Conservation (phyloP, 164 flowering plant species). For the Chimonanthus praecox region DNA sequence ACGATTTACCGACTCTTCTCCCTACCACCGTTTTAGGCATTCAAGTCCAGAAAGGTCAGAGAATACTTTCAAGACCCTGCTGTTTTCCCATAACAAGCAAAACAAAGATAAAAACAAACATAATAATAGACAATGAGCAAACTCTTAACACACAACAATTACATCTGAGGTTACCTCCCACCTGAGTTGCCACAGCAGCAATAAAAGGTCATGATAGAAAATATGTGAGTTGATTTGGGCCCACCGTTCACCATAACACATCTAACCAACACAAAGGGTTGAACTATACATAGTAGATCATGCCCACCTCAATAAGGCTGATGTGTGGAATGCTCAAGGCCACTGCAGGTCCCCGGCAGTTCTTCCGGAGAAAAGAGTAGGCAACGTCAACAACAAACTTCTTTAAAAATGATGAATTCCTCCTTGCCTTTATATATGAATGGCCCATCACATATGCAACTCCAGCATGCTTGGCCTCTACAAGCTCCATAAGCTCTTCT, state of each 20-base stretch:
- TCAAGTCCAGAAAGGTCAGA: neutral
- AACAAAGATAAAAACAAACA: neutral
- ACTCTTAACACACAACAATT: neutral
- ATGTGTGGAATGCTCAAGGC: constrained; percentile 60
- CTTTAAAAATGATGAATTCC: constrained; percentile 46
- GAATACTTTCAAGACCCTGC: neutral
- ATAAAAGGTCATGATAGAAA: too few species aligned
- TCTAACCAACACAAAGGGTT: neutral
- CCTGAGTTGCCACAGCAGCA: neutral
- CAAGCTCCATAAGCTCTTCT: constrained; percentile 54
- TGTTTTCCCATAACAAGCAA: neutral
- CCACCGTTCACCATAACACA: neutral
- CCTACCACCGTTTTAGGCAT: neutral
- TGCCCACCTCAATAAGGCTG: constrained; percentile 65
- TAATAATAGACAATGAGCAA: neutral
- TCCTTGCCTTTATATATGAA: constrained; percentile 53
- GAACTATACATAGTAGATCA: constrained; percentile 45
- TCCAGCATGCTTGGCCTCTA: constrained; percentile 60
- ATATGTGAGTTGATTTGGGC: too few species aligned
- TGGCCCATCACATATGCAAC: constrained; percentile 57
- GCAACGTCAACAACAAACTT: constrained; percentile 43
- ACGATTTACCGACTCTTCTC: too few species aligned
- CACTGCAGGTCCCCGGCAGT: constrained; percentile 59
- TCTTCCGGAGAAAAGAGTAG: constrained; percentile 58
- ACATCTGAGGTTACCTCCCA: neutral